Evolutionary conservation across 306 rosid genomes (phyloP), one percentile per base, ranked within the genome.

Genomic region (Castanea sativa): DNA sequence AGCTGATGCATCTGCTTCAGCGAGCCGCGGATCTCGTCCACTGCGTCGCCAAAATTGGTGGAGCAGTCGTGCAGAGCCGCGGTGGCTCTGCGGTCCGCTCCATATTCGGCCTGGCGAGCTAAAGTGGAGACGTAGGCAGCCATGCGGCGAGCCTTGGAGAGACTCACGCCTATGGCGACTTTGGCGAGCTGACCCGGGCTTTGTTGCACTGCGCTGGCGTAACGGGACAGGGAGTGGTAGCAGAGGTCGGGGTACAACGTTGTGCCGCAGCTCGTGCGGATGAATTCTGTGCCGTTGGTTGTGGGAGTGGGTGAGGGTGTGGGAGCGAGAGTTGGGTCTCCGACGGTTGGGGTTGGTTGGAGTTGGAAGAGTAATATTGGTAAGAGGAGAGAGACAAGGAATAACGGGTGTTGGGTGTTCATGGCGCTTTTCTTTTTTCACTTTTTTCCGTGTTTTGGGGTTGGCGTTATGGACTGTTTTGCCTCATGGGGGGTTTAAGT

Each of bases 201-300:
- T 19, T 86, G 90, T 45, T 87, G 92, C n/a, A 96, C 82, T 27
- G 93, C 93, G 81, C 45, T 85, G 83, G 99, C 90, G 86, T 90
- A 96, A 86, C 90, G 97, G 32, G 92, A 86, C 65, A 96, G 97
- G 19, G 98, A 88, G 75, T 73, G 20, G 94, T 75, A 96, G 93
- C 99, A 96, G 75, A 96, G 64, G 77, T 90, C 93, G 0, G 98
- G 99, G 83, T 96, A 96, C 16, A 96, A 93, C 2, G 99, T 96
- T 13, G 85, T 43, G 81, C 43, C 80, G 90, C 99, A 96, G 78
- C 90, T 91, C 0, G 82, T 64, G 21, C 98, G 98, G 92, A 96
- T 93, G 88, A 88, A 96, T 8, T 89, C 93, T 3, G 86, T 2
- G 76, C 29, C 76, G 77, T 65, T 76, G 16, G 79, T 15, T 16